Evolutionary conservation across 2,329 filamentous ascomycete species (phyloP).

Genomic region (Aspergillus aculeatus): DNA sequence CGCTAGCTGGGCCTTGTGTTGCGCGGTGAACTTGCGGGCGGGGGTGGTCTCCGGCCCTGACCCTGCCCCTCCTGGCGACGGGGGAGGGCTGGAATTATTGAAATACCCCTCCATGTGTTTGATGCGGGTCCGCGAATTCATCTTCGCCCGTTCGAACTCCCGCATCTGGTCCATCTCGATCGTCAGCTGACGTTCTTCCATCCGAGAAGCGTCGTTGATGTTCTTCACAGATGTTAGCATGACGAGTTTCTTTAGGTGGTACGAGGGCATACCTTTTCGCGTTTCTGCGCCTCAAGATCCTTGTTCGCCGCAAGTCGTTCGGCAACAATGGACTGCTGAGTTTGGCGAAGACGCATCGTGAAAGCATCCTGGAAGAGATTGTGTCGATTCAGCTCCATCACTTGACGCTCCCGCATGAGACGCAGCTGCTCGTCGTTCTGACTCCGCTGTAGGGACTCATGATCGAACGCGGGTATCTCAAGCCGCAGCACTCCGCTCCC

Average conservation of each 20-base stretch:
- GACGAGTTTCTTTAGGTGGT: not conserved
- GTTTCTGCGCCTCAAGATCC: conserved; percentile 35
- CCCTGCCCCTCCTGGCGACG: conserved; percentile 24
- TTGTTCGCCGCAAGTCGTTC: conserved; percentile 32
- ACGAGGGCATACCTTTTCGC: conserved; percentile 34
- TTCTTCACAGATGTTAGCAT: conserved; percentile 31
- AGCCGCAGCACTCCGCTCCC: conserved; percentile 24
- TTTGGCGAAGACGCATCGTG: conserved; percentile 28
- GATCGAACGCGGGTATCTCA: conserved; percentile 37
- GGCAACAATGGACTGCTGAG: conserved; percentile 32
- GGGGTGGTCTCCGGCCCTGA: conserved; percentile 23
- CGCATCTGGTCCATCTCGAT: conserved; percentile 46
- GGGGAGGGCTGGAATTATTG: conserved; percentile 39
- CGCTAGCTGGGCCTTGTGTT: conserved; percentile 45
- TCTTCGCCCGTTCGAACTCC: conserved; percentile 46
- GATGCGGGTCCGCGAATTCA: conserved; percentile 44
- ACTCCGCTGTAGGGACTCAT: conserved; percentile 36
- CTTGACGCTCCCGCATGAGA: conserved; percentile 33
- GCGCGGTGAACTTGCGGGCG: conserved; percentile 39
- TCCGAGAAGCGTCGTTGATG: conserved; percentile 30
- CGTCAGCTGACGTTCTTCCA: conserved; percentile 46
- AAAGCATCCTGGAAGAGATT: conserved; percentile 36
- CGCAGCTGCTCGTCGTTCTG: conserved; percentile 32
- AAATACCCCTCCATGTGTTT: conserved; percentile 51
- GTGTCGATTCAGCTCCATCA: conserved; percentile 30